Evolutionary conservation across 2,329 filamentous ascomycete genomes (phyloP), one percentile per base, ranked within the genome.

Genomic region (Botryosphaeria dothidea): DNA sequence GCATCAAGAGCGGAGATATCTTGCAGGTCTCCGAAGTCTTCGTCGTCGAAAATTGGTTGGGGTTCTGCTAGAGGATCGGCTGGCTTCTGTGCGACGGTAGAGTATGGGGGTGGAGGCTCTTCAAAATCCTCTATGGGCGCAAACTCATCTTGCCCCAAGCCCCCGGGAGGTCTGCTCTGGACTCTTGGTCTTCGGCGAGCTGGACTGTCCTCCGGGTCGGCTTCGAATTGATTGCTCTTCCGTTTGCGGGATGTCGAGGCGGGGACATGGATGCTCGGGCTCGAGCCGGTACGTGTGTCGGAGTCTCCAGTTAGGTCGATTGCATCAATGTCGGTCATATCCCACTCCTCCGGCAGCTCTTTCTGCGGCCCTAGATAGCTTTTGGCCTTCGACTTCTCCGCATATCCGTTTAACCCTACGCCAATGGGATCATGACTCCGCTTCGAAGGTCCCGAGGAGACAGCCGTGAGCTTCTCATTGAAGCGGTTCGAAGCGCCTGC

Each of bases 191-290:
- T 43, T 27, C 29, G 51, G n/a, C 2, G 29, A 19, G 43, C 56
- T 11, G 46, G 34, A 21, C 56, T 43, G 4, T 23, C 67, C 21
- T 62, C 58, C 3, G 70, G 21, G 36, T 75, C 75, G 29, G 69
- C 67, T 36, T 76, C 77, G 52, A 75, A 77, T 23, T 82, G 80
- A n/a, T 79, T 77, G 68, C 80, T 83, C 70, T 81, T 82, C 48
- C 81, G 74, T 70, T 83, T 83, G 64, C 77, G 77, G 31, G 72
- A 62, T 68, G 38, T 71, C 71, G 46, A 63, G 66, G 11, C 54
- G 58, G 13, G 67, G 67, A 41, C 58, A 4, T 38, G 21, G 4
- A 41, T 11, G 25, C 46, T 63, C 15, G 68, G 68, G 41, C 68
- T 68, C 13, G 72, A 70, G 36, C 70, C 72, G 17, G 67, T 67